A percentile compares a stretch with the other conserved stretches of the same genome.
phyloP scores from a whole-genome alignment of 2,329 filamentous ascomycete genomes.

The Annulohypoxylon truncatum region DNA sequence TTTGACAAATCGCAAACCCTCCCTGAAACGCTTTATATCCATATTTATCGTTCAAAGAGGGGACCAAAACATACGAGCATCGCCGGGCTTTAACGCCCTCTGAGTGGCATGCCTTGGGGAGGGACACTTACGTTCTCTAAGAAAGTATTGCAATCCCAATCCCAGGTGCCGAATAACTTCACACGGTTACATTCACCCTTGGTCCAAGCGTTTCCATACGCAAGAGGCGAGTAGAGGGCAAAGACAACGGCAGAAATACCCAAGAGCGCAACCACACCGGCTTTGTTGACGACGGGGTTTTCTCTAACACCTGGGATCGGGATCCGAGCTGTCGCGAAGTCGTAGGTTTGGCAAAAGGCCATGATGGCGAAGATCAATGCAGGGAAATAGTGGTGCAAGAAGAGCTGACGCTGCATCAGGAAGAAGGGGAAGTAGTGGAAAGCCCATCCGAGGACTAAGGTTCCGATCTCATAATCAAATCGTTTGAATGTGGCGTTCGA shows the following conservation, averaged over 20 bases:
- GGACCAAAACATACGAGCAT: slow-evolving; percentile 11
- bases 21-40: slow-evolving; percentile 19
- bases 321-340: slow-evolving; percentile 83
- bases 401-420: slow-evolving; percentile 97
- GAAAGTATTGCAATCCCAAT: slow-evolving; percentile 98
- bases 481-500: slow-evolving; percentile 85
- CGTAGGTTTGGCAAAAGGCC: slow-evolving; percentile 87
- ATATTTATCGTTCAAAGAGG: slow-evolving; percentile 12
- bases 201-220: slow-evolving; percentile 96
- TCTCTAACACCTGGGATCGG: slow-evolving; percentile 74
- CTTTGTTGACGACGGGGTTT: slow-evolving; percentile 78
- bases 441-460: slow-evolving; percentile 90
- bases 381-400: slow-evolving; percentile 98
- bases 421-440: slow-evolving; percentile 99
- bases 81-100: slow-evolving; percentile 45
- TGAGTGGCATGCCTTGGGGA: slow-evolving; percentile 52
- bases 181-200: slow-evolving; percentile 85
- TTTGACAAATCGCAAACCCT: slow-evolving; percentile 11
- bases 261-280: slow-evolving; percentile 79
- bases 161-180: slow-evolving; percentile 91
- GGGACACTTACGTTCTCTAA: slow-evolving; percentile 79
- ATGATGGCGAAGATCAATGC: slow-evolving; percentile 96
- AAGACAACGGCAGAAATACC: slow-evolving; percentile 81
- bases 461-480: slow-evolving; percentile 97
- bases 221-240: slow-evolving; percentile 84